Evolutionary conservation across 768 basidiomycete genomes (phyloP).

Genomic region (Lactarius pseudohatsudake): DNA sequence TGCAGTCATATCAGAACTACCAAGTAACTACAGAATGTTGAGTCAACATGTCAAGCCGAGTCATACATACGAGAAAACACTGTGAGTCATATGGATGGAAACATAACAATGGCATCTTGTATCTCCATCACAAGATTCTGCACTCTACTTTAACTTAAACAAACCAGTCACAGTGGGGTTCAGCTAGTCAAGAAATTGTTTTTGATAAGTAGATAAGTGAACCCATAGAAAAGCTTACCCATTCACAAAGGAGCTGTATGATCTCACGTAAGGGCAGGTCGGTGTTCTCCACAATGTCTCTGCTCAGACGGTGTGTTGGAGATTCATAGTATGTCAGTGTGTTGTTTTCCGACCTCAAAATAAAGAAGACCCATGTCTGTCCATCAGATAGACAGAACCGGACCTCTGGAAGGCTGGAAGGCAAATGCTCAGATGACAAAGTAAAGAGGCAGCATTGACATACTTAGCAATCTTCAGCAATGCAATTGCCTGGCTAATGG

Average conservation of each 20-base stretch:
- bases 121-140: too few relatives aligned
- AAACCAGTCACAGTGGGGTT: background rate
- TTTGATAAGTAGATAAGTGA: background rate
- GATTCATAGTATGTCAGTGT: background rate
- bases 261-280: background rate
- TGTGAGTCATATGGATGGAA: too few relatives aligned
- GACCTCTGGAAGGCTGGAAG: background rate
- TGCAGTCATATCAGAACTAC: too few relatives aligned
- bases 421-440: background rate
- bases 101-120: too few relatives aligned
- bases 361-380: background rate
- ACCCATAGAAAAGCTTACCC: background rate
- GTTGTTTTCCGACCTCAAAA: background rate
- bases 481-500: background rate
- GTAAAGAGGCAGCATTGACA: too few relatives aligned
- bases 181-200: background rate
- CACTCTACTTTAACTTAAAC: background rate
- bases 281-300: background rate
- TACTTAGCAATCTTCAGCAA: background rate
- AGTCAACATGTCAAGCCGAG: too few relatives aligned
- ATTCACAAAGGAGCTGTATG: background rate
- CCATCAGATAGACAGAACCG: background rate
- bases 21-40: too few relatives aligned
- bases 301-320: too few relatives aligned
- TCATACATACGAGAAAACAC: too few relatives aligned